phyloP scores from a whole-genome alignment of 495 filamentous ascomycete genomes.

The Penicillium coprophilum region DNA sequence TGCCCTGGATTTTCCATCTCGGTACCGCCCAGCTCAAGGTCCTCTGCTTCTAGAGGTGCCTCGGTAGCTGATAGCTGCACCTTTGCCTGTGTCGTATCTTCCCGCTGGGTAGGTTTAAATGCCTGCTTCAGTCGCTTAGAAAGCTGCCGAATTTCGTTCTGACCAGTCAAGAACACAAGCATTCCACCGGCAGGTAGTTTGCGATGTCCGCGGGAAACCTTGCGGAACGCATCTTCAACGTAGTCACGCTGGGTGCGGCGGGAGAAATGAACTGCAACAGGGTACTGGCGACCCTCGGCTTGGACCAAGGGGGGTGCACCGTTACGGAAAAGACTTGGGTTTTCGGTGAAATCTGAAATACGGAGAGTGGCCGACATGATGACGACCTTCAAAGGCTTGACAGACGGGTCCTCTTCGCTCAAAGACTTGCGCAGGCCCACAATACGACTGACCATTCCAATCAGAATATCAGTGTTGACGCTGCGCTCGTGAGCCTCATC shows the following conservation, averaged over 20 bases:
- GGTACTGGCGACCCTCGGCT: constrained; percentile 90
- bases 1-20: constrained; percentile 44
- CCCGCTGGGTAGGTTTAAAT: constrained; percentile 60
- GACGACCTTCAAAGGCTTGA: constrained; percentile 82
- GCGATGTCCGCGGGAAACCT: constrained; percentile 82
- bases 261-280: constrained; percentile 87
- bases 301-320: constrained; percentile 79
- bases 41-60: constrained; percentile 79
- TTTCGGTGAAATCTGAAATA: constrained; percentile 87
- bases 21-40: constrained; percentile 74
- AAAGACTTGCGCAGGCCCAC: constrained; percentile 72
- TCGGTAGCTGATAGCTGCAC: constrained; percentile 75
- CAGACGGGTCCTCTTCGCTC: constrained; percentile 58
- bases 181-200: constrained; percentile 91
- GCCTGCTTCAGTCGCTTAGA: constrained; percentile 72
- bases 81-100: constrained; percentile 54
- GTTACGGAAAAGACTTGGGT: constrained; percentile 72
- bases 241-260: constrained; percentile 83
- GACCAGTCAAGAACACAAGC: constrained; percentile 93
- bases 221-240: constrained; percentile 81
- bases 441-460: constrained; percentile 93
- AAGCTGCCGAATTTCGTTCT: constrained; percentile 81
- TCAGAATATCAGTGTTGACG: constrained; percentile 94
- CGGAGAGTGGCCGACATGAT: constrained; percentile 98
- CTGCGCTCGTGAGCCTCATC: constrained; percentile 98